Conservation (phyloP, 257 asterid genomes). For the Solanum lycopersicoides region DNA sequence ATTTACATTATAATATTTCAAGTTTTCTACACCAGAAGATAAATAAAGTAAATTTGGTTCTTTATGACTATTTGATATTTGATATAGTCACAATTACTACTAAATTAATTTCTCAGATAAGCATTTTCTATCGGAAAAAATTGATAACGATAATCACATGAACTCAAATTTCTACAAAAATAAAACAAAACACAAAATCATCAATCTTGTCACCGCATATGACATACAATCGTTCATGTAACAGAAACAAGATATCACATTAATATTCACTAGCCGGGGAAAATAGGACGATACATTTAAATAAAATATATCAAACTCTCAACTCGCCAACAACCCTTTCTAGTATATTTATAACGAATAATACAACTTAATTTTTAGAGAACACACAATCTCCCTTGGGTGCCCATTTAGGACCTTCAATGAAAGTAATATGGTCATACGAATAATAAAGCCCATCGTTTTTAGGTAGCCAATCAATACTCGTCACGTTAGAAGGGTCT, state of each 20-base stretch:
- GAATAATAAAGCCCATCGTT: background rate
- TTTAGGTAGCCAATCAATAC: background rate
- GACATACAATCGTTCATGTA: background rate
- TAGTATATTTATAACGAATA: background rate
- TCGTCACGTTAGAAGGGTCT: background rate
- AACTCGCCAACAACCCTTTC: background rate
- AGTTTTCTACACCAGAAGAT: too few relatives aligned
- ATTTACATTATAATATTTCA: too few relatives aligned
- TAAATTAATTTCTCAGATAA: too few relatives aligned
- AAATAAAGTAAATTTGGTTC: too few relatives aligned
- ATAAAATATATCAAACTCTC: background rate
- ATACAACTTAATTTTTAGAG: background rate
- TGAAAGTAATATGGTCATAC: background rate
- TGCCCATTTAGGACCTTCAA: background rate
- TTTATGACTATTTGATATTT: too few relatives aligned
- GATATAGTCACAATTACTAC: too few relatives aligned
- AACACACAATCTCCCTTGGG: background rate
- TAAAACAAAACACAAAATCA: too few relatives aligned
- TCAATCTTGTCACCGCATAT: too few relatives aligned
- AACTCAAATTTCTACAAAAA: too few relatives aligned
- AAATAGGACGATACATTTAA: background rate
- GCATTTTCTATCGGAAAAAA: too few relatives aligned
- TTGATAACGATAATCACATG: too few relatives aligned
- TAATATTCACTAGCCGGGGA: background rate
- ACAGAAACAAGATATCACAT: too few relatives aligned